Evolutionary conservation across 345 rosid genomes (phyloP), one percentile per base, ranked within the genome.

Genomic region (Eutrema japonicum): DNA sequence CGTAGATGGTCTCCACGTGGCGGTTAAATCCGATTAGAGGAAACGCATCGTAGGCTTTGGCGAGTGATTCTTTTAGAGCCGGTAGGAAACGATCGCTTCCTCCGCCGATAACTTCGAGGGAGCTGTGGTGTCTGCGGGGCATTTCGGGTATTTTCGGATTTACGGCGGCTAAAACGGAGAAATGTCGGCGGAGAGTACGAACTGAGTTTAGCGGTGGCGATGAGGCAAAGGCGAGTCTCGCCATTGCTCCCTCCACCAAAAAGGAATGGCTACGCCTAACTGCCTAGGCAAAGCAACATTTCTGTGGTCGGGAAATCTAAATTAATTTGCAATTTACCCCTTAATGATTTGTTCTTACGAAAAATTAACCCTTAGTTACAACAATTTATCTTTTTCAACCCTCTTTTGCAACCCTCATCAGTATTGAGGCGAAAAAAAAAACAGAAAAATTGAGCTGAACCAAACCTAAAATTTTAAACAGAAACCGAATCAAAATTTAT

Each of bases 41-140:
- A 77, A 73, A 89, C 10, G 95, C 78, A 26, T 64, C 22, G 83
- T 87, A 94, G 1, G 89, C 80, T 43, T 64, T 87, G 37, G 69
- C 49, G 38, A 85, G 82, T n/a, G 83, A 42, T 0, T 66, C 74
- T 18, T 75, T 83, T 43, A 91, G 76, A 10, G 85, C 82, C 6
- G 95, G 91, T 6, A 91, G 78, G 78, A 83, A 81, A 4, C 81
- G 71, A 45, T 87, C 86, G 61, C 69, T 72, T 35, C 73, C 91
- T 0, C 98, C 98, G 13, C 96, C 97, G 48, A 77, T 73, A 52
- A 94, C 86, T 51, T 89, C 93, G 6, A 94, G 83, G 4, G 98
- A 91, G 32, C 84, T 83, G 66, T 88, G 92, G 72, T 58, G 30
- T 45, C 22, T 70, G 7, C 8, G 56, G 18, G 84, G 47, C 85